Conservation (phyloP, 2,329 filamentous ascomycete genomes). For the Colletotrichum shisoi region DNA sequence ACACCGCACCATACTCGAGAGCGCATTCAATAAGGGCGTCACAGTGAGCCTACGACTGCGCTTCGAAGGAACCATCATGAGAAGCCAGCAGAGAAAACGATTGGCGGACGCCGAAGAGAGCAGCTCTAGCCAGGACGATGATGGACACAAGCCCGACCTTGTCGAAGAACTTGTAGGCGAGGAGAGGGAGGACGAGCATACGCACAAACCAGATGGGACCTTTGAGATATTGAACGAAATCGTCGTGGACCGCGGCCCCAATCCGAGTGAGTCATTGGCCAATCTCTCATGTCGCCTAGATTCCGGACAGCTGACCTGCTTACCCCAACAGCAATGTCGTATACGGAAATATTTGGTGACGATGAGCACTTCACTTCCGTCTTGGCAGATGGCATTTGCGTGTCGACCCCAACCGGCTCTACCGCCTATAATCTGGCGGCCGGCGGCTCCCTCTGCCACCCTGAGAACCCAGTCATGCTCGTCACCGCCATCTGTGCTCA, state of each 20-base stretch:
- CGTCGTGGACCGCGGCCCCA: constrained; percentile 93
- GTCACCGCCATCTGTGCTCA: constrained; percentile 95
- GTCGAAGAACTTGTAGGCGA: constrained; percentile 91
- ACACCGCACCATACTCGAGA: constrained; percentile 72
- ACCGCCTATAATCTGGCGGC: constrained; percentile 89
- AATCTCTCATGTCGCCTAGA: constrained; percentile 9
- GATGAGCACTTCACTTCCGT: constrained; percentile 95
- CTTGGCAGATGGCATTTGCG: constrained; percentile 89
- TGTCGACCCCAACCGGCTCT: constrained; percentile 92
- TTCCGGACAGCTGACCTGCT: constrained; percentile 6
- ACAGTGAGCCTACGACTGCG: constrained; percentile 86
- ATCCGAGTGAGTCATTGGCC: constrained; percentile 71
- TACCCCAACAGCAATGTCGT: constrained; percentile 75
- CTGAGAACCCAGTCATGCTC: constrained; percentile 94
- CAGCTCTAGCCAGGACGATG: constrained; percentile 48
- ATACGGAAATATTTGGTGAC: constrained; percentile 90
- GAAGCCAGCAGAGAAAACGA: constrained; percentile 65
- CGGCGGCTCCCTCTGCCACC: constrained; percentile 93
- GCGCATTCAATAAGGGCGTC: constrained; percentile 81
- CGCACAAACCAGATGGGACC: constrained; percentile 82
- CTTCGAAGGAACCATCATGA: constrained; percentile 94
- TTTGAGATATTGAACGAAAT: constrained; percentile 95
- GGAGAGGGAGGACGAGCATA: constrained; percentile 82
- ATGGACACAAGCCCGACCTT: constrained; percentile 66
- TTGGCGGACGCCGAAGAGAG: constrained; percentile 41